Base-by-base conservation (phyloP, 2,329 filamentous ascomycete genomes). In the Ophiosphaerella korrae region DNA sequence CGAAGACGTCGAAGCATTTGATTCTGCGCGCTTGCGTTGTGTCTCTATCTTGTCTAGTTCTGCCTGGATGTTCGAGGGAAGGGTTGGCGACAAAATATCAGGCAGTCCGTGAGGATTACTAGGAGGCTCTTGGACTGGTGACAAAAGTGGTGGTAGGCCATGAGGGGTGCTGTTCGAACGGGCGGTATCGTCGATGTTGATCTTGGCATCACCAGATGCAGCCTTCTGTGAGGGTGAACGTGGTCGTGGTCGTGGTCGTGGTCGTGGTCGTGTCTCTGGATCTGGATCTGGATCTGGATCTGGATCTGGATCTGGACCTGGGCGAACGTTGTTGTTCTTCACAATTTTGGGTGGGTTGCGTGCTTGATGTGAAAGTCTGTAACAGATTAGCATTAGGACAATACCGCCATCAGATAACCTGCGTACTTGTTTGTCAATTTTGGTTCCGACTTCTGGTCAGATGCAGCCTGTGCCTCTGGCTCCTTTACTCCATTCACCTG, bases 71-170 rank as follows among this genome's bases (percentile, higher is more conserved):
- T 79, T 80, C 2, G 80, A 75, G 6, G 83, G 83, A 3, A 86
- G 73, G 12, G 81, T 83, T 3, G 83, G 82, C 4, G 83, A 85
- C n/a, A 85, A 70, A 32, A 84, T 75, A 8, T 77, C 75, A 9
- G 83, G 83, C 14, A 84, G 67, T 47, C 67, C 74, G 23, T 74
- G 63, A 3, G 67, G 62, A 45, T 72, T 72, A 29, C 68, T 70
- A 16, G 79, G 68, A 37, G 76, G 75, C 21, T 77, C 75, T 23
- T 65, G 63, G 70, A 80, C 55, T 5, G 74, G 69, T 12, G 74
- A 73, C 26, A 74, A 55, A 13, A 72, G 54, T 3, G 72, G 71
- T 5, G 73, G 73, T 7, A 75, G 56, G 13, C 72, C 72, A 52
- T 75, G 73, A 13, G 70, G 70, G 14, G 71, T 73, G 1, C 63